Percentiles rank a stretch among this genome's conserved stretches.
These are phyloP conservation scores for Russula vinacea DNA, from an alignment of 768 basidiomycete species.

Conservation along the genomic window DNA sequence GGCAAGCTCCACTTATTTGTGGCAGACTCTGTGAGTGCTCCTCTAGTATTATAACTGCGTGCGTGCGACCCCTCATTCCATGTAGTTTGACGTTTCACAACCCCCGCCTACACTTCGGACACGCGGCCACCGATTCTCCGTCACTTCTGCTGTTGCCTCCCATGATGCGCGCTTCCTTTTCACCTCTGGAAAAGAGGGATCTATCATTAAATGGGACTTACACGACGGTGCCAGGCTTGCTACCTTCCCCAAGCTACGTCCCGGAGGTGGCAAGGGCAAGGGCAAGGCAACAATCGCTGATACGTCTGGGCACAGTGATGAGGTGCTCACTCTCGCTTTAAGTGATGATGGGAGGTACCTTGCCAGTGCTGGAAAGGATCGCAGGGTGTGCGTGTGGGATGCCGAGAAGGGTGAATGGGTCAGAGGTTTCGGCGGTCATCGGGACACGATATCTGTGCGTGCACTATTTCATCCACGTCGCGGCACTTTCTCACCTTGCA, in stretches of 20 bases:
- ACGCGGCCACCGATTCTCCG: slow-evolving; percentile 70
- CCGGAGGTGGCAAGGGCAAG: slow-evolving; percentile 45
- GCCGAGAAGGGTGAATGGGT: slow-evolving; percentile 71
- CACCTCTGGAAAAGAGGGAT: slow-evolving; percentile 87
- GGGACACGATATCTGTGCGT: slow-evolving; percentile 66
- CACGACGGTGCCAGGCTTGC: slow-evolving; percentile 55
- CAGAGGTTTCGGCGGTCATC: slow-evolving; percentile 75
- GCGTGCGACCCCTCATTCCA: not conserved
- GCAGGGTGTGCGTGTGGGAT: slow-evolving; percentile 84
- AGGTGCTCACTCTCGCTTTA: slow-evolving; percentile 78
- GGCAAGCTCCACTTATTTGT: slow-evolving; percentile 84
- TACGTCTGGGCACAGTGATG: slow-evolving; percentile 77
- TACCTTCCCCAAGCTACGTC: slow-evolving; percentile 59
- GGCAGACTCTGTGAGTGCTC: slow-evolving; percentile 58
- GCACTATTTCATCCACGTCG: slow-evolving; percentile 37
- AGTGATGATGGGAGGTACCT: slow-evolving; percentile 83
- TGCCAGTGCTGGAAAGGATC: slow-evolving; percentile 84
- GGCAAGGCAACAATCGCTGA: slow-evolving; percentile 51
- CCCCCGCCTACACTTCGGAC: slow-evolving; percentile 54
- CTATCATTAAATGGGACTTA: slow-evolving; percentile 83
- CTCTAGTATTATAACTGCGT: not conserved
- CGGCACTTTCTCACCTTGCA: slow-evolving; percentile 34
- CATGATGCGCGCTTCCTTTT: slow-evolving; percentile 74
- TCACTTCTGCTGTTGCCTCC: slow-evolving; percentile 79
- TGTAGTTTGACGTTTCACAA: slow-evolving; percentile 55